Evolutionary conservation across 75 land plant genomes (phyloP), one percentile per base, ranked within the genome.

Genomic region (Gnetum montanum): DNA sequence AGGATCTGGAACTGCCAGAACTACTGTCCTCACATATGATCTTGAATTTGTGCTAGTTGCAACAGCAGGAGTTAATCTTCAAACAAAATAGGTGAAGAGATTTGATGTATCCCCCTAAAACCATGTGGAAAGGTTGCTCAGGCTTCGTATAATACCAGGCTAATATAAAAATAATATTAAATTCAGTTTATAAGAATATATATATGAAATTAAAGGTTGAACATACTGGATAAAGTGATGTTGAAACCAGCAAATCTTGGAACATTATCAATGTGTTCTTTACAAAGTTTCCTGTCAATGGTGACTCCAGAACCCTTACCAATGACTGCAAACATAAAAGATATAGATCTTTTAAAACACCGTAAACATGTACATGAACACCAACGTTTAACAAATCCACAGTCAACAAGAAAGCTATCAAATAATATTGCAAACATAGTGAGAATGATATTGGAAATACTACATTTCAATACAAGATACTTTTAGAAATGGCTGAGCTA

Each of bases 21-120:
- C 62, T 65, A 71, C 75, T 49, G 46, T 75, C 7, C 54, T 64
- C 36, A 72, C 57, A 58, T 83, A 78, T 50, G 79, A 69, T 71
- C 80, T 76, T 8, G 86, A 79, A 54, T 48, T 85, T 30, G 49
- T 53, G 60, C 68, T 54, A 57, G 83, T 63, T 15, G 83, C 75
- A 40, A 94, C 43, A 48, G 82, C 85, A 23, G 98, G 88, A 31
- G 74, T 72, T 58, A 94, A 51, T 54, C 98, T 82, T 55, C 77
- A 40, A 46, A 71, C 59, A 40, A 90, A 86, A 76, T 94, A 94
- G 8, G 85, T 63, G 64, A 69, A 94, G 30, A 94, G 41, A 53
- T 70, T 73, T 52, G 79, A 70, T 54, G 96, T 79, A 65, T 94
- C 98, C 38, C 53, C 91, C 98, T 94, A 74, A n/a, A n/a, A n/a